Percentiles rank a stretch among this genome's conserved stretches.
Conservation (phyloP, 768 basidiomycete species). For the Psilocybe cyanescens region DNA sequence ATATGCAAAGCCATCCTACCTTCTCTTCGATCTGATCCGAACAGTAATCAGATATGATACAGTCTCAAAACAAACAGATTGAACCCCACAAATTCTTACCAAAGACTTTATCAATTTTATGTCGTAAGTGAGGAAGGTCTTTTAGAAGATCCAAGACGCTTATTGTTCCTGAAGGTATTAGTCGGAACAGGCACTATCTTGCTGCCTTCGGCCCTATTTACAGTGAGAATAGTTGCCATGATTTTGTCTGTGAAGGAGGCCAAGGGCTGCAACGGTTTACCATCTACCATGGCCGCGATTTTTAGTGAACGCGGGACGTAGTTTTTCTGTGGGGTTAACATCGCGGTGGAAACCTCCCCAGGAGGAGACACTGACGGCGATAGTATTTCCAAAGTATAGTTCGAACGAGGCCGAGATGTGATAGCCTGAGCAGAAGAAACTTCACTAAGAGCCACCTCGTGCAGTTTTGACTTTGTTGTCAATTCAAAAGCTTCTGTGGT, state of each 20-base stretch:
- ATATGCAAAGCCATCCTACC: too few relatives aligned
- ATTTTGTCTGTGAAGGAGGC: conserved; percentile 38
- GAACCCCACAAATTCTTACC: neutral
- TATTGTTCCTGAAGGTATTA: conserved; percentile 1
- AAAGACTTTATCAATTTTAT: neutral
- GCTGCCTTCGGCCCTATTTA: conserved; percentile 10
- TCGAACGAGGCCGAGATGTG: neutral
- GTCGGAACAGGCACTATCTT: neutral
- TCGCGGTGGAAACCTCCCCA: neutral
- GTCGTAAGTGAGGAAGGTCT: neutral
- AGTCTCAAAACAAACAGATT: neutral
- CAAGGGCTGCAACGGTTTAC: conserved; percentile 30
- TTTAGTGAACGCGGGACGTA: neutral
- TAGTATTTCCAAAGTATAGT: neutral
- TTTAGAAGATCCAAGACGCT: neutral
- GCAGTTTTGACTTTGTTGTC: neutral
- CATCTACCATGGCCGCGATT: neutral
- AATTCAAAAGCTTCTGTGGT: neutral
- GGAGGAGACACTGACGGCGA: neutral
- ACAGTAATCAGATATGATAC: neutral
- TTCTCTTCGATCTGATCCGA: neutral
- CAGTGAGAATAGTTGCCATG: conserved; percentile 36
- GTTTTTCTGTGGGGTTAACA: neutral
- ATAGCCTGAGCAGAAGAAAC: neutral
- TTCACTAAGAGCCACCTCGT: neutral